Base-by-base conservation (phyloP, 2,329 filamentous ascomycete species). In the Colletotrichum shisoi region DNA sequence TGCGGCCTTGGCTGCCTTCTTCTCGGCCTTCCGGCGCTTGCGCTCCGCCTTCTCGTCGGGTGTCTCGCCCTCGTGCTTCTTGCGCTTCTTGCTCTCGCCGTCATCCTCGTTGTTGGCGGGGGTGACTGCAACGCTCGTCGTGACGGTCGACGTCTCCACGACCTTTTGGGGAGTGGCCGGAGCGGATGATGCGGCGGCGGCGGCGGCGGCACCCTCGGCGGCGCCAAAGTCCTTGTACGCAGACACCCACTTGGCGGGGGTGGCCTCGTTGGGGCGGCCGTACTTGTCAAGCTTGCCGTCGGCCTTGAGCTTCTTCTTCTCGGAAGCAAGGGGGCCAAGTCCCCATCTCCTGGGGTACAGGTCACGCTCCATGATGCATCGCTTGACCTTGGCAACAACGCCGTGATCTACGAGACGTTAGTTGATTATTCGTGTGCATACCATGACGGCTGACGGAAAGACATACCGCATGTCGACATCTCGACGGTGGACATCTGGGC, bases 241-340 rank as follows among this genome's bases (percentile, higher is more conserved):
- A 44, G 87, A 82, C 73, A 91, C 93, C 95, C 95, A 99, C 81
- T 95, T 92, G 74, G 93, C 89, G 31, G 95, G 95, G 5, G 95
- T 99, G 71, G 89, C 88, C 79, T 97, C 94, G 80, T 98, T 99
- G 74, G 91, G 81, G 67, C 94, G 90, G 72, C 95, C 95, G 74
- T 89, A 98, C 89, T 99, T 99, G 85, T 99, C 95, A 68, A 99
- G 90, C 83, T 97, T 97, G 80, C 95, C 95, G 73, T 93, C 91
- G 60, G 94, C 92, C 89, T 98, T 98, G 85, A 99, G 89, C 88
- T 98, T 97, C 91, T 99, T 99, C 89, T 99, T 99, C 86, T 98
- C 93, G 56, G 91, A 82, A 57, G 95, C 95, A 68, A 94, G 90
- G 60, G 95, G 94, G 70, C 95, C 95, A 76, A 98, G 88, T 72